These are phyloP conservation scores for Fusarium pseudoanthophilum DNA, from an alignment of 2,329 filamentous ascomycete species.

Conservation along the genomic window DNA sequence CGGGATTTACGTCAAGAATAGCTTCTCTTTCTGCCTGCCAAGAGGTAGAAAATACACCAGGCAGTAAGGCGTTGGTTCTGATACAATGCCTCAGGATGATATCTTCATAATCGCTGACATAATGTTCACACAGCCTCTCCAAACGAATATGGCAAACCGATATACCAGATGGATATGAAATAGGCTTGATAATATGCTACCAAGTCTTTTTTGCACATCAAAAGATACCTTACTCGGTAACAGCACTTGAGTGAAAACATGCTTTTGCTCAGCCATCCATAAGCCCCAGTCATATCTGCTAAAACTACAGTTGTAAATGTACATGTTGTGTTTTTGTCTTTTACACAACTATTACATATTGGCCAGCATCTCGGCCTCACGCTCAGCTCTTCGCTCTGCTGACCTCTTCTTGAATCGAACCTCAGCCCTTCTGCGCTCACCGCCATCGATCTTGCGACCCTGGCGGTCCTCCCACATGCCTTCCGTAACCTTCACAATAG, in stretches of 20 bases:
- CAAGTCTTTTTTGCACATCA: neutral
- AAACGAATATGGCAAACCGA: no score
- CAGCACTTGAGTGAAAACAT: slow-evolving; percentile 12
- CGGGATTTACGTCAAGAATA: neutral
- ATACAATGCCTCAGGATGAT: neutral
- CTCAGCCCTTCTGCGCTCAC: slow-evolving; percentile 88
- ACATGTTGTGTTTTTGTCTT: slow-evolving; percentile 38
- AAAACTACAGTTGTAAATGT: slow-evolving; percentile 47
- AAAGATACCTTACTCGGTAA: neutral
- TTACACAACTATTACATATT: slow-evolving; percentile 45
- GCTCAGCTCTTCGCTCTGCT: slow-evolving; percentile 78
- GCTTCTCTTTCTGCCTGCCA: slow-evolving; percentile 3
- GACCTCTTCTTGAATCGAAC: slow-evolving; percentile 87
- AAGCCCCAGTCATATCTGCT: slow-evolving; percentile 36
- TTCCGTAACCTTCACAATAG: slow-evolving; percentile 77
- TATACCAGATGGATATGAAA: neutral
- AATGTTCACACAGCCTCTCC: neutral
- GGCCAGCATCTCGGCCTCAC: slow-evolving; percentile 54
- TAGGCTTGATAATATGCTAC: neutral
- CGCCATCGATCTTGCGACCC: slow-evolving; percentile 94
- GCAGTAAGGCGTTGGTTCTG: neutral
- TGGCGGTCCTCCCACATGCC: slow-evolving; percentile 92
- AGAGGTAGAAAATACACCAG: neutral
- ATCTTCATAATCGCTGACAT: neutral
- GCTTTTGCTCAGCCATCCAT: slow-evolving; percentile 31